Conservation (phyloP, 768 basidiomycete species). For the Boletus subcaerulescens region DNA sequence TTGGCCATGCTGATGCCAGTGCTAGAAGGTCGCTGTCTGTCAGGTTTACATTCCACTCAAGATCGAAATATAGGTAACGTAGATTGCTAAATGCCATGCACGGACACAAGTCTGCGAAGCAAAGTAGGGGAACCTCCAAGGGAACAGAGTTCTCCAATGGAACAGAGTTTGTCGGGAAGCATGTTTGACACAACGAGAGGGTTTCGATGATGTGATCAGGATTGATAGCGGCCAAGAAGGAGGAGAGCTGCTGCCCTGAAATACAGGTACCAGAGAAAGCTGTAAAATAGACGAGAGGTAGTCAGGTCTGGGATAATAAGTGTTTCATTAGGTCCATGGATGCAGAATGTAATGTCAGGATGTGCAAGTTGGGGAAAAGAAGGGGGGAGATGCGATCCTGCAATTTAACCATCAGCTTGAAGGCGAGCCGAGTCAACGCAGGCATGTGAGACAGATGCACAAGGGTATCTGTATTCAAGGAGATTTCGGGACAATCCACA, state of each 20-base stretch:
- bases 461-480: background rate
- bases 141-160: background rate
- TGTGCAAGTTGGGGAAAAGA: background rate
- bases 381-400: background rate
- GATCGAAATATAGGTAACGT: background rate
- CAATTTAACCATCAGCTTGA: too few species aligned
- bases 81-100: constrained; percentile 1
- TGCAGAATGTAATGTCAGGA: background rate
- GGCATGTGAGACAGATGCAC: background rate
- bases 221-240: too few species aligned
- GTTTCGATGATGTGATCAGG: background rate
- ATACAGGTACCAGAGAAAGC: background rate
- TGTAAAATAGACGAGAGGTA: background rate
- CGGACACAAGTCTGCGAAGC: background rate
- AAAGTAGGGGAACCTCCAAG: background rate
- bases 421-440: too few species aligned
- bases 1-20: background rate
- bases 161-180: background rate
- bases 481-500: background rate
- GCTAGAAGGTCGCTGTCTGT: background rate
- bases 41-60: background rate
- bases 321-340: background rate
- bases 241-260: background rate
- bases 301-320: too few species aligned
- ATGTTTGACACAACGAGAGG: background rate